phyloP scores from a whole-genome alignment of 1,139 yeast genomes.

The Geotrichum australiense region DNA sequence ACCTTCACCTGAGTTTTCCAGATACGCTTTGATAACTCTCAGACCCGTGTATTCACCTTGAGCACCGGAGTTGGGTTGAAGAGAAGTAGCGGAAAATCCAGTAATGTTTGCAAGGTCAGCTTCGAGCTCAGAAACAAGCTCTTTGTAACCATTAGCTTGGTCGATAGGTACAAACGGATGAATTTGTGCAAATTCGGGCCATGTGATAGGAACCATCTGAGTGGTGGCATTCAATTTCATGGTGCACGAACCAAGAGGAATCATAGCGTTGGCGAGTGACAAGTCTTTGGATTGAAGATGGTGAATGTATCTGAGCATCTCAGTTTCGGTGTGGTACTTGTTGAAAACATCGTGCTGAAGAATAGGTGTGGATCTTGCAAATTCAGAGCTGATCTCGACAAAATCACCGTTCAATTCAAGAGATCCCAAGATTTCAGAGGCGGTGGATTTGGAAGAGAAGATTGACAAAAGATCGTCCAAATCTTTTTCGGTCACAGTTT shows the following conservation, averaged over 20 bases:
- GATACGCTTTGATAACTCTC: slow-evolving; percentile 75
- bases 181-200: slow-evolving; percentile 83
- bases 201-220: slow-evolving; percentile 87
- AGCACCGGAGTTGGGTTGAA: slow-evolving; percentile 97
- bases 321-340: slow-evolving; percentile 85
- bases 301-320: slow-evolving; percentile 86
- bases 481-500: slow-evolving; percentile 66
- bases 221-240: slow-evolving; percentile 96
- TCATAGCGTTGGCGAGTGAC: slow-evolving; percentile 93
- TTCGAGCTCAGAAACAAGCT: slow-evolving; percentile 69
- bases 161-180: slow-evolving; percentile 90
- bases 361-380: slow-evolving; percentile 55
- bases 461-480: slow-evolving; percentile 49
- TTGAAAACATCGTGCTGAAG: slow-evolving; percentile 76
- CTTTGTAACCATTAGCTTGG: slow-evolving; percentile 80
- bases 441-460: slow-evolving; percentile 32
- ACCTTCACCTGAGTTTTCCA: slow-evolving; percentile 62
- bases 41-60: slow-evolving; percentile 97
- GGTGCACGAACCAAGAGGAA: slow-evolving; percentile 94
- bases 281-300: slow-evolving; percentile 80
- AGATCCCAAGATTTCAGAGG: slow-evolving; percentile 17
- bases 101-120: slow-evolving; percentile 85
- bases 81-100: slow-evolving; percentile 87
- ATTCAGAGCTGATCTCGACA: slow-evolving; percentile 43
- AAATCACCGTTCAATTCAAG: slow-evolving; percentile 15